These are phyloP conservation scores for Aspergillus ostianus DNA, from an alignment of 495 filamentous ascomycete species.

Conservation along the genomic window DNA sequence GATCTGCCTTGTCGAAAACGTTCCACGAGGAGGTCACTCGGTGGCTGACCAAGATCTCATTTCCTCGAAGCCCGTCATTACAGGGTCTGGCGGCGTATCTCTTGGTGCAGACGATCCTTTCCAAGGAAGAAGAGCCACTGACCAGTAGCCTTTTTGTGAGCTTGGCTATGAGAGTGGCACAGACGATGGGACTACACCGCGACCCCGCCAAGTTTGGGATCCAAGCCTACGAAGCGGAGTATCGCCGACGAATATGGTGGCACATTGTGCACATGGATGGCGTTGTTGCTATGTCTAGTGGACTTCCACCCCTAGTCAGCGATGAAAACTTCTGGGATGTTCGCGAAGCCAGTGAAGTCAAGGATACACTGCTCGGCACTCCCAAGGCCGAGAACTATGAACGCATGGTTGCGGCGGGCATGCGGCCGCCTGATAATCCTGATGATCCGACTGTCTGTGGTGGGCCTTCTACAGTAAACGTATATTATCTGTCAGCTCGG, in stretches of 20 bases:
- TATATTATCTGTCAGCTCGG: conserved; percentile 45
- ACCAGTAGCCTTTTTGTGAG: conserved; percentile 52
- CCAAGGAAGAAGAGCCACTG: conserved; percentile 48
- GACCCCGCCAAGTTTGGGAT: conserved; percentile 67
- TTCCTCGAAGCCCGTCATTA: conserved; percentile 46
- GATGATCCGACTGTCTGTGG: conserved; percentile 46
- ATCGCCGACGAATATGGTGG: conserved; percentile 71
- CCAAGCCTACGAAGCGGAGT: conserved; percentile 64
- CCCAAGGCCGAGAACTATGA: conserved; percentile 41
- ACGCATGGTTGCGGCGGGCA: conserved; percentile 28
- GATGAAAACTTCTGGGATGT: conserved; percentile 52
- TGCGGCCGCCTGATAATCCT: conserved; percentile 40
- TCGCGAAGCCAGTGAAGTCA: conserved; percentile 43
- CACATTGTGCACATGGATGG: conserved; percentile 67
- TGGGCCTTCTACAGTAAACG: conserved; percentile 47
- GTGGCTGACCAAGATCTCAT: conserved; percentile 45
- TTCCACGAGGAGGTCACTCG: conserved; percentile 42
- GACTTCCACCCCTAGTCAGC: conserved; percentile 42
- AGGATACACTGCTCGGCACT: conserved; percentile 43
- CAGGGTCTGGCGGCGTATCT: conserved; percentile 46
- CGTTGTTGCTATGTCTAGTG: conserved; percentile 48
- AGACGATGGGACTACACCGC: conserved; percentile 70
- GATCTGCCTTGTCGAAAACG: conserved; percentile 36
- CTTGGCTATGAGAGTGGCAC: conserved; percentile 62
- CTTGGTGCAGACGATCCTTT: conserved; percentile 45